Conservation (phyloP, 2,329 filamentous ascomycete species). For the Talaromyces sp. region DNA sequence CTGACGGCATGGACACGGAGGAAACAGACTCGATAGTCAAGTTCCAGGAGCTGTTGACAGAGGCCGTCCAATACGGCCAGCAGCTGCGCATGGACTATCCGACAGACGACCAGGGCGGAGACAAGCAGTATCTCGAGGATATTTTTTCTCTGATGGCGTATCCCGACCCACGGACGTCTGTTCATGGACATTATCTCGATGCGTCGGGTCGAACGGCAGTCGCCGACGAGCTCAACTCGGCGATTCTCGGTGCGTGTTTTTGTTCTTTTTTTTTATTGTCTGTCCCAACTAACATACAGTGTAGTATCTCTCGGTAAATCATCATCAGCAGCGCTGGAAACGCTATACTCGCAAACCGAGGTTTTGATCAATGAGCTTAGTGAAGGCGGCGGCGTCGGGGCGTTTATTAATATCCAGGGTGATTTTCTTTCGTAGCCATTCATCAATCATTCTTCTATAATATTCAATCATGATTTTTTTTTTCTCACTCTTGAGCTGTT, state of each 20-base stretch:
- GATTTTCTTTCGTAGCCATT: slow-evolving; percentile 31
- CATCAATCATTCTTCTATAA: background rate
- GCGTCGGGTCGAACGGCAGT: slow-evolving; percentile 68
- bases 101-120: slow-evolving; percentile 62
- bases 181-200: slow-evolving; percentile 74
- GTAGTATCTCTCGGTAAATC: slow-evolving; percentile 86
- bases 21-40: slow-evolving; percentile 31
- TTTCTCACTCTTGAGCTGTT: background rate
- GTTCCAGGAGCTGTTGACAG: slow-evolving; percentile 54
- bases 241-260: slow-evolving; percentile 64
- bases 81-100: slow-evolving; percentile 72
- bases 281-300: slow-evolving; percentile 10
- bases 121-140: slow-evolving; percentile 69
- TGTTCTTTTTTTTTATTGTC: background rate
- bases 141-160: slow-evolving; percentile 90
- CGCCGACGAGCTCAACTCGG: slow-evolving; percentile 89
- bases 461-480: background rate
- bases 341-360: slow-evolving; percentile 77
- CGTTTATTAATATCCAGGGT: slow-evolving; percentile 68
- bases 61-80: slow-evolving; percentile 74
- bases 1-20: slow-evolving; percentile 53
- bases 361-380: slow-evolving; percentile 78
- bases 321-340: slow-evolving; percentile 77
- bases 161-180: slow-evolving; percentile 68
- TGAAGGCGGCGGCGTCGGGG: slow-evolving; percentile 71